Conservation (phyloP, 345 rosid species). For the Populus euphratica region DNA sequence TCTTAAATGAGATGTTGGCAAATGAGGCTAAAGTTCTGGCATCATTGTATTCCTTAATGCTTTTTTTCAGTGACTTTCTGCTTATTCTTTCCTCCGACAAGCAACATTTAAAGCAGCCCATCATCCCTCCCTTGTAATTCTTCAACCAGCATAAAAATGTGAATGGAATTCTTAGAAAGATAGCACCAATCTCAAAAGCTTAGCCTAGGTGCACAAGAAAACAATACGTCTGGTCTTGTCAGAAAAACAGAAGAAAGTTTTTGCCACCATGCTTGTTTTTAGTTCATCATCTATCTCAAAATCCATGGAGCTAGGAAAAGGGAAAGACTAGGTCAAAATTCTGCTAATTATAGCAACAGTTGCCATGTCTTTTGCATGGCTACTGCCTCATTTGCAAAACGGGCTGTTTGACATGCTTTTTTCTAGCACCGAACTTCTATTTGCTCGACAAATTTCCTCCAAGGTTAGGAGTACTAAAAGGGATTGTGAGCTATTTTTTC, state of each 20-base stretch:
- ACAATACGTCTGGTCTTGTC: slow-evolving; percentile 1
- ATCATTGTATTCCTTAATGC: slow-evolving; percentile 55
- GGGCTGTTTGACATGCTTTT: neutral
- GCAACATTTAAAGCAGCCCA: slow-evolving; percentile 69
- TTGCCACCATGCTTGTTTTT: neutral
- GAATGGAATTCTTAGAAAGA: too few species aligned
- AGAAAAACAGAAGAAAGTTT: slow-evolving; percentile 8
- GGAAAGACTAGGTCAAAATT: slow-evolving; percentile 21
- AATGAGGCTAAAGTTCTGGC: slow-evolving; percentile 10
- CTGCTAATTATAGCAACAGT: slow-evolving; percentile 13
- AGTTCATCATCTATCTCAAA: slow-evolving; percentile 10
- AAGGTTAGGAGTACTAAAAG: too few species aligned
- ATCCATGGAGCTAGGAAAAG: slow-evolving; percentile 9
- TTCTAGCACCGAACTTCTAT: neutral
- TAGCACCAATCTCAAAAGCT: too few species aligned
- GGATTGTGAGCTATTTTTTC: too few species aligned
- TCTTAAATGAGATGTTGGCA: neutral
- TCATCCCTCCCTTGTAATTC: slow-evolving; percentile 7
- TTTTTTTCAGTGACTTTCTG: slow-evolving; percentile 55
- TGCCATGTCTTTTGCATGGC: neutral
- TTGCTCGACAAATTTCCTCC: too few species aligned
- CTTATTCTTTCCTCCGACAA: slow-evolving; percentile 34
- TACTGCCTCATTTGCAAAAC: neutral
- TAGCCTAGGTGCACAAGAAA: neutral
- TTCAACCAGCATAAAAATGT: too few species aligned